phyloP scores from a whole-genome alignment of 306 rosid genomes.

The Delonix regia region DNA sequence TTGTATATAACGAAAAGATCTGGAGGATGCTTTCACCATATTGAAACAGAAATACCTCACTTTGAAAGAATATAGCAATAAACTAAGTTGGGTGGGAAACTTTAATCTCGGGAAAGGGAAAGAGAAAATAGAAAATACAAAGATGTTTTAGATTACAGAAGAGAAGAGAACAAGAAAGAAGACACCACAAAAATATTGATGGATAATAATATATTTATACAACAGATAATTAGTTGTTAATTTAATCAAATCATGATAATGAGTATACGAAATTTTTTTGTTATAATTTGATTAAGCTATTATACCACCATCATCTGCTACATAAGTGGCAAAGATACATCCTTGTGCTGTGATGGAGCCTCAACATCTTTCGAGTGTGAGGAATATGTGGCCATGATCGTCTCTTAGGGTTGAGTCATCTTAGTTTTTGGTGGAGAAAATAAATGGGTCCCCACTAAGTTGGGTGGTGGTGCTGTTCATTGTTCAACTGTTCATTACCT shows the following conservation, averaged over 20 bases:
- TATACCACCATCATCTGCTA: no score
- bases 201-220: no score
- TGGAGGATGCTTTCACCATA: slow-evolving; percentile 18
- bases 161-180: no score
- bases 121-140: slow-evolving; percentile 16
- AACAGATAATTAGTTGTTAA: no score
- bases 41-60: slow-evolving; percentile 6
- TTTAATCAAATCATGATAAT: no score
- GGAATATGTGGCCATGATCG: not conserved
- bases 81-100: slow-evolving; percentile 49
- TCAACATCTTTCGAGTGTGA: not conserved
- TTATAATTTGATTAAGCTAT: no score
- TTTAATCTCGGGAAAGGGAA: slow-evolving; percentile 41
- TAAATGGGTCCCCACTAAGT: not conserved
- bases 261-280: no score
- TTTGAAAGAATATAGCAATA: slow-evolving; percentile 33
- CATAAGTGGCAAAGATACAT: no score
- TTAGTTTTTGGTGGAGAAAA: not conserved
- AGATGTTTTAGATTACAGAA: slow-evolving; percentile 9
- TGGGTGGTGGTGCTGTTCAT: not conserved
- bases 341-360: not conserved
- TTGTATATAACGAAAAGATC: no score
- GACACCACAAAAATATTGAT: no score
- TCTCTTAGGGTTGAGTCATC: no score
- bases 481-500: no score